Evolutionary conservation across 306 rosid species (phyloP).

Genomic region (Prunus kanzakura): DNA sequence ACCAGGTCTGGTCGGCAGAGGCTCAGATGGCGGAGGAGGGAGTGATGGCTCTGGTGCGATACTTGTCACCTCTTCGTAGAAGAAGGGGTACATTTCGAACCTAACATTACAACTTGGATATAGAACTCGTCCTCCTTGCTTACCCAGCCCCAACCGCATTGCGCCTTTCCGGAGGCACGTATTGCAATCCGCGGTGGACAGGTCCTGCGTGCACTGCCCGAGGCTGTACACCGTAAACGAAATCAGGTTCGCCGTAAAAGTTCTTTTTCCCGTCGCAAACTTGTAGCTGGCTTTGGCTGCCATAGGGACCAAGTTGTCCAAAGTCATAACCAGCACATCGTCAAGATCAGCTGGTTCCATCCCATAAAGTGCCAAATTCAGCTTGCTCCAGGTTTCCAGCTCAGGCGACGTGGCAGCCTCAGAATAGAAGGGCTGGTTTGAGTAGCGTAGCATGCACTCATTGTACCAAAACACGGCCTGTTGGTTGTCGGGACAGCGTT

Average conservation of each 20-base stretch:
- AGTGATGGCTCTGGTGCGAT: too few species aligned
- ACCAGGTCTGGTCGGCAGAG: too few species aligned
- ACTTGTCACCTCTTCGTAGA: background rate
- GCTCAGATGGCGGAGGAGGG: too few species aligned
- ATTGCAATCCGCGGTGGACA: slow-evolving; percentile 9
- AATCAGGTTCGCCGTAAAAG: background rate
- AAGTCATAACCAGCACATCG: background rate
- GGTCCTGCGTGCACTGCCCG: slow-evolving; percentile 30
- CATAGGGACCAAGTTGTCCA: background rate
- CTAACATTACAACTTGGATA: slow-evolving; percentile 19
- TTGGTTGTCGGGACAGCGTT: slow-evolving; percentile 33
- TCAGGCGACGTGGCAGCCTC: background rate
- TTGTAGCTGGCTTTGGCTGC: background rate
- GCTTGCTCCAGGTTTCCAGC: background rate
- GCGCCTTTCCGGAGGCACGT: background rate
- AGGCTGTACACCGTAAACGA: slow-evolving; percentile 5
- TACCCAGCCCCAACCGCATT: background rate
- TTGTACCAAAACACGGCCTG: slow-evolving; percentile 46
- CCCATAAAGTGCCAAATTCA: background rate
- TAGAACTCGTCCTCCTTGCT: background rate
- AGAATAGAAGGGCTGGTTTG: slow-evolving; percentile 29
- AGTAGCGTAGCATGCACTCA: slow-evolving; percentile 50
- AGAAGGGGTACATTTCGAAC: slow-evolving; percentile 6
- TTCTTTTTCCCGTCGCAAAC: background rate
- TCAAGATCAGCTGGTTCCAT: background rate